These are phyloP conservation scores for Candida odintsovae DNA, from an alignment of 805 yeast species.

Conservation along the genomic window DNA sequence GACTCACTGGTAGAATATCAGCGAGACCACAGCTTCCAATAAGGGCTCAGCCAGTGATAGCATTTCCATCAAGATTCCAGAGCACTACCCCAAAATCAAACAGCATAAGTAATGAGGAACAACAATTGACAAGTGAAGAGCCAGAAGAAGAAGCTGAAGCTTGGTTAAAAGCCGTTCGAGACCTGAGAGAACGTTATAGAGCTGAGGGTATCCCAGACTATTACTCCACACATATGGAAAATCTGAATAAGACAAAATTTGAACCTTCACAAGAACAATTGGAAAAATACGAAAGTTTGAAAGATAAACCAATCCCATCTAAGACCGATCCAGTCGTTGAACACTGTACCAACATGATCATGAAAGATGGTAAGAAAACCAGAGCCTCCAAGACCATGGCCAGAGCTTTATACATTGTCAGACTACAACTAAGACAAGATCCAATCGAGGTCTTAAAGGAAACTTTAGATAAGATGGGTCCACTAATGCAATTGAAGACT, in stretches of 20 bases:
- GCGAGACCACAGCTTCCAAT: background rate
- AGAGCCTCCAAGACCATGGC: conserved; percentile 68
- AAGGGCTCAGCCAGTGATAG: background rate
- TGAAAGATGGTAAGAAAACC: conserved; percentile 88
- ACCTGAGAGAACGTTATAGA: conserved; percentile 26
- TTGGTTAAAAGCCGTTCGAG: conserved; percentile 40
- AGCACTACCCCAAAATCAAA: conserved; percentile 3
- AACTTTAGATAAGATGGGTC: conserved; percentile 77
- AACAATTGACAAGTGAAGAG: conserved; percentile 1
- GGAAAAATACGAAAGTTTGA: conserved; percentile 45
- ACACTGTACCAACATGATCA: conserved; percentile 77
- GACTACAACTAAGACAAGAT: conserved; percentile 65
- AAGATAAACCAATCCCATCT: conserved; percentile 51
- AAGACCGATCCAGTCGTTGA: conserved; percentile 65
- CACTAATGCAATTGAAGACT: conserved; percentile 72
- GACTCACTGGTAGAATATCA: conserved; percentile 1
- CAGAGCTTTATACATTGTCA: conserved; percentile 75
- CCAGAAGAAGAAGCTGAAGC: conserved; percentile 29
- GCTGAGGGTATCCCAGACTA: conserved; percentile 29
- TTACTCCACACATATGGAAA: conserved; percentile 22
- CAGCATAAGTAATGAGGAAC: conserved; percentile 3
- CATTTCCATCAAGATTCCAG: conserved; percentile 6
- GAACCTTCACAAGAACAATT: conserved; percentile 64
- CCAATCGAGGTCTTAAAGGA: conserved; percentile 74
- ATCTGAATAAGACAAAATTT: conserved; percentile 27